phyloP scores from a whole-genome alignment of 306 rosid species.

The Delonix regia region DNA sequence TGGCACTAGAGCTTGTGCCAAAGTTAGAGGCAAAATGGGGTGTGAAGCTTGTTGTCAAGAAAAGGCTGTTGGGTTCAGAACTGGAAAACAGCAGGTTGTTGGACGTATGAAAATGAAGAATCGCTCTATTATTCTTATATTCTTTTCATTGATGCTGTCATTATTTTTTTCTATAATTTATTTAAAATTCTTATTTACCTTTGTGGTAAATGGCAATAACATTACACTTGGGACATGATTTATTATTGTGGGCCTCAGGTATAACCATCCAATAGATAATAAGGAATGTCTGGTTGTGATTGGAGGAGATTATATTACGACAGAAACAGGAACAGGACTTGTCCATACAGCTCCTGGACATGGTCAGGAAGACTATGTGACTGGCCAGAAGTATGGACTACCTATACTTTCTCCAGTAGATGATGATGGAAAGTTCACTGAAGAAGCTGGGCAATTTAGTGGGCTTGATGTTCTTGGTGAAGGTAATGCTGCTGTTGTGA shows the following conservation, averaged over 20 bases:
- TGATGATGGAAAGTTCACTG: slow-evolving; percentile 90
- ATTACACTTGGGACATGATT: slow-evolving; percentile 25
- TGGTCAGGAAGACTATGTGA: slow-evolving; percentile 95
- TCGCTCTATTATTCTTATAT: slow-evolving; percentile 10
- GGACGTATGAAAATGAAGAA: slow-evolving; percentile 22
- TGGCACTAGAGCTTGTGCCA: slow-evolving; percentile 89
- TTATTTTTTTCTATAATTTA: slow-evolving; percentile 25
- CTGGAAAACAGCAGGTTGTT: slow-evolving; percentile 90
- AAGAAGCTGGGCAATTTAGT: slow-evolving; percentile 88
- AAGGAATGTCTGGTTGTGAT: slow-evolving; percentile 81
- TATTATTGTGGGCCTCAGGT: slow-evolving; percentile 56
- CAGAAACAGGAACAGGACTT: slow-evolving; percentile 95
- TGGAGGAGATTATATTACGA: slow-evolving; percentile 97
- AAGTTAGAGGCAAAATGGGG: slow-evolving; percentile 91
- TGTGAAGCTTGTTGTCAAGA: slow-evolving; percentile 68
- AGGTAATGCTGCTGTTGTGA: slow-evolving; percentile 84
- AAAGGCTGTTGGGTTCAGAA: slow-evolving; percentile 72
- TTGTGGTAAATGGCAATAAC: slow-evolving; percentile 13
- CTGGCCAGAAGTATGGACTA: slow-evolving; percentile 92
- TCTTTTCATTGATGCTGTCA: slow-evolving; percentile 12
- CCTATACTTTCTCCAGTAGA: slow-evolving; percentile 89
- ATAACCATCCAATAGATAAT: slow-evolving; percentile 73
- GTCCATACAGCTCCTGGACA: slow-evolving; percentile 99
- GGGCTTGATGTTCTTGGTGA: slow-evolving; percentile 97
- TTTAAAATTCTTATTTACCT: slow-evolving; percentile 12